These are phyloP conservation scores for Blastomyces gilchristii DNA, from an alignment of 2,329 filamentous ascomycete species.

Conservation along the genomic window DNA sequence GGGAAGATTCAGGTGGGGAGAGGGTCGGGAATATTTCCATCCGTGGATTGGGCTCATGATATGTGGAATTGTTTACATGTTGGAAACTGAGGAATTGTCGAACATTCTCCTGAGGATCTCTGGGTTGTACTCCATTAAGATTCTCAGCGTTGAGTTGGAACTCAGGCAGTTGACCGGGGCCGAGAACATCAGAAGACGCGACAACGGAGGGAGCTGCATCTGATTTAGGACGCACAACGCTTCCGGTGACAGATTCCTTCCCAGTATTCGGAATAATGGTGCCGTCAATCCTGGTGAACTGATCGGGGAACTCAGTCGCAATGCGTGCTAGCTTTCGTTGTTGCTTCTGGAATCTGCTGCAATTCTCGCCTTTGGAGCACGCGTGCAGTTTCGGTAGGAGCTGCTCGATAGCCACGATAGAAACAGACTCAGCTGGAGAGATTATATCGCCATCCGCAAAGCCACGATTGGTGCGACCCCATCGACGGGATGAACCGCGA, in stretches of 20 bases:
- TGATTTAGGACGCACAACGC: conserved; percentile 56
- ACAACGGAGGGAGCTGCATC: conserved; percentile 72
- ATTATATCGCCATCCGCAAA: conserved; percentile 48
- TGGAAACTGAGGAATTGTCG: conserved; percentile 86
- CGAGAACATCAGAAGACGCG: conserved; percentile 83
- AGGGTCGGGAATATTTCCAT: conserved; percentile 46
- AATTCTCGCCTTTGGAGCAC: conserved; percentile 79
- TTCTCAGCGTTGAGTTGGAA: conserved; percentile 62
- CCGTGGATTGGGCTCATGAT: conserved; percentile 42
- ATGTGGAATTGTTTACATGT: conserved; percentile 43
- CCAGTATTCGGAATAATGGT: conserved; percentile 58
- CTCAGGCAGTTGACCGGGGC: conserved; percentile 54
- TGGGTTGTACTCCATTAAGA: conserved; percentile 57
- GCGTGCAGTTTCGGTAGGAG: conserved; percentile 78
- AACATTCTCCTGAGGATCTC: conserved; percentile 86
- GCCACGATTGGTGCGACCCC: conserved; percentile 17
- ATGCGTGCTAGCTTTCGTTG: conserved; percentile 67
- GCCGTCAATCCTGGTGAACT: conserved; percentile 46
- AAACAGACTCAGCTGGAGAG: conserved; percentile 71
- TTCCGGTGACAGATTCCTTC: conserved; percentile 56
- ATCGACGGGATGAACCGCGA: conserved; percentile 16
- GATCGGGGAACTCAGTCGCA: conserved; percentile 62
- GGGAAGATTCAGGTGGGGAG: conserved; percentile 21
- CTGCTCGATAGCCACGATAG: conserved; percentile 87
- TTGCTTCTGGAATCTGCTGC: conserved; percentile 68